Evolutionary conservation across 2,329 filamentous ascomycete genomes (phyloP).

Genomic region (Orbilia javanica): DNA sequence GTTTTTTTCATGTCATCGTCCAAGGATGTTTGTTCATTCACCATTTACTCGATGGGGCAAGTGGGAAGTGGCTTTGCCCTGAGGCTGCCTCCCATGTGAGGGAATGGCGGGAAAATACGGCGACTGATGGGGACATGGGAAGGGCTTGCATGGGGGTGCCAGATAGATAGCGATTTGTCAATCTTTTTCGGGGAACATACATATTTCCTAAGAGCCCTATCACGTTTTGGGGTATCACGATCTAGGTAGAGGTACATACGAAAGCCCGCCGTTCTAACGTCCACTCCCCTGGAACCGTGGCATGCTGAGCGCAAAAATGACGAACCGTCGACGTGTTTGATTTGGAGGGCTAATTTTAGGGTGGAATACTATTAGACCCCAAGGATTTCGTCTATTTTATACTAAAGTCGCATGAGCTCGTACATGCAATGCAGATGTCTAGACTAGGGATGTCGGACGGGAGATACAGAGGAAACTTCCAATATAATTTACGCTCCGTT

Average conservation of each 20-base stretch:
- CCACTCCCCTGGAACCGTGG: constrained; percentile 31
- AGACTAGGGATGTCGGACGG: constrained; percentile 20
- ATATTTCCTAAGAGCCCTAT: constrained; percentile 46
- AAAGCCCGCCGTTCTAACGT: constrained; percentile 12
- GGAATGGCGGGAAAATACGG: constrained; percentile 55
- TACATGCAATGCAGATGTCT: constrained; percentile 51
- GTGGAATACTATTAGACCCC: constrained; percentile 30
- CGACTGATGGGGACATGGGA: constrained; percentile 59
- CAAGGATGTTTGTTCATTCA: constrained; percentile 55
- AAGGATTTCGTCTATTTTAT: constrained; percentile 46
- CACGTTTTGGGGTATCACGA: constrained; percentile 38
- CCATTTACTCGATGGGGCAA: constrained; percentile 58
- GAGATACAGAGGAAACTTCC: constrained; percentile 11
- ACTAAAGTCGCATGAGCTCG: constrained; percentile 55
- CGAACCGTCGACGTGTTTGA: constrained; percentile 52
- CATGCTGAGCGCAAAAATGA: constrained; percentile 31
- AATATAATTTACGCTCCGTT: constrained; percentile 58
- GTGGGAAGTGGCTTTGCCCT: constrained; percentile 57
- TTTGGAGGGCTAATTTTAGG: constrained; percentile 53
- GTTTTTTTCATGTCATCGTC: constrained; percentile 44
- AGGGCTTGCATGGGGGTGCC: constrained; percentile 56
- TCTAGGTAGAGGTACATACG: constrained; percentile 48
- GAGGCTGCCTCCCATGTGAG: constrained; percentile 51
- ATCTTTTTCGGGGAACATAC: constrained; percentile 52
- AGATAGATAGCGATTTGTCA: constrained; percentile 59